Evolutionary conservation across 2,329 filamentous ascomycete species (phyloP).

Genomic region (Lecanicillium sp.): DNA sequence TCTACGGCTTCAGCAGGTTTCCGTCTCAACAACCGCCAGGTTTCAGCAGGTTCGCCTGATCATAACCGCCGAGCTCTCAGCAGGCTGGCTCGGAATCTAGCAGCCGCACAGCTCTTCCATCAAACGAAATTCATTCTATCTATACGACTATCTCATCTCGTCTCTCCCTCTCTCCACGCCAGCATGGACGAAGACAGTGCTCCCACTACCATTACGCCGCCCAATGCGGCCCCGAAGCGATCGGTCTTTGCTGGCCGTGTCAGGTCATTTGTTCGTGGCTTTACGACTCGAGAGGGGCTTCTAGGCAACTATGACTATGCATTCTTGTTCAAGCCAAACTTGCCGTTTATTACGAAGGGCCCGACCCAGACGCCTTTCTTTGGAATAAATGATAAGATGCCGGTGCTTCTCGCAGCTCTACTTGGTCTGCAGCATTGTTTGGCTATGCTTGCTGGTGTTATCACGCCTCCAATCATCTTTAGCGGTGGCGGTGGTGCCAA

Average conservation of each 20-base stretch:
- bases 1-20: constrained; percentile 16
- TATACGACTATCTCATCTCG: too few relatives aligned
- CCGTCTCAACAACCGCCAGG: constrained; percentile 13
- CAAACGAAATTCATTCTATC: too few relatives aligned
- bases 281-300: constrained; percentile 59
- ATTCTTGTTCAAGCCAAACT: constrained; percentile 72
- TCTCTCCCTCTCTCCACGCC: neutral
- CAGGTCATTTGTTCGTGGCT: constrained; percentile 24
- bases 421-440: constrained; percentile 65
- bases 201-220: constrained; percentile 39
- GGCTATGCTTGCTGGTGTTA: constrained; percentile 67
- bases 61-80: constrained; percentile 6
- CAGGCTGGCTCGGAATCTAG: too few relatives aligned
- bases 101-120: too few relatives aligned
- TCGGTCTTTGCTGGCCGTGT: constrained; percentile 20
- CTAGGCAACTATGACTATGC: constrained; percentile 84
- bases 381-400: constrained; percentile 60
- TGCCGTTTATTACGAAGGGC: constrained; percentile 63
- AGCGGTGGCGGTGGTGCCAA: constrained; percentile 55
- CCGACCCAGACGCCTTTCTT: constrained; percentile 62
- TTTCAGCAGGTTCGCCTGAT: constrained; percentile 12
- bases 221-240: constrained; percentile 15
- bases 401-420: constrained; percentile 55
- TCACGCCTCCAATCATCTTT: constrained; percentile 71
- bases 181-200: constrained; percentile 49